Evolutionary conservation across 2,329 filamentous ascomycete genomes (phyloP).

Genomic region (Ophiostoma perfectum): DNA sequence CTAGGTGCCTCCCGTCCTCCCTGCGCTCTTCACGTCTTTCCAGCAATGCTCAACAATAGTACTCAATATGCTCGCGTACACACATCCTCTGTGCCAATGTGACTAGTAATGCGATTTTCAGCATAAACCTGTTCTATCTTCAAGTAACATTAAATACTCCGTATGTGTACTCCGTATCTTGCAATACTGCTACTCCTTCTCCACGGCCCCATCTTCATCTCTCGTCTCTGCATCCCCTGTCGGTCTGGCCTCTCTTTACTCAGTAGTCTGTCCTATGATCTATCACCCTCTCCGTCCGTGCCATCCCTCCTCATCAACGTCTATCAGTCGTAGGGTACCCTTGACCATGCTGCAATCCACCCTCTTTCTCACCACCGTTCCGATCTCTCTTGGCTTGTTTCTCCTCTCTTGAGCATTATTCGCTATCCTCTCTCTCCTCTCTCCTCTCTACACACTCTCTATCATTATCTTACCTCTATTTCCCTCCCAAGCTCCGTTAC

Average conservation of each 20-base stretch:
- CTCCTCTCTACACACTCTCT: not conserved
- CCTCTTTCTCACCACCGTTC: conserved; percentile 6
- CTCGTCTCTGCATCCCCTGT: not conserved
- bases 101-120: not conserved
- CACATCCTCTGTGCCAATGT: not conserved
- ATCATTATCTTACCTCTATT: too few species aligned
- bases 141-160: not conserved
- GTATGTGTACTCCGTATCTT: conserved; percentile 1
- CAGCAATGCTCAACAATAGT: not conserved
- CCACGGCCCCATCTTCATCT: conserved; percentile 5
- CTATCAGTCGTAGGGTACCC: not conserved
- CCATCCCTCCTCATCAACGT: not conserved
- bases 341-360: too few species aligned
- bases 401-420: not conserved
- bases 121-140: conserved; percentile 5
- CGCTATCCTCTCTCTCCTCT: not conserved
- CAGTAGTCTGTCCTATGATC: not conserved
- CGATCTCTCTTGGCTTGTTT: not conserved
- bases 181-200: not conserved
- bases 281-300: not conserved
- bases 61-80: not conserved
- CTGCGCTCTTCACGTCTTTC: conserved; percentile 11
- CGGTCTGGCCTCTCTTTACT: not conserved
- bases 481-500: not conserved
- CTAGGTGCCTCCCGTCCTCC: conserved; percentile 5